Base-by-base conservation (phyloP, 768 basidiomycete species). In the Tricholoma furcatifolium region DNA sequence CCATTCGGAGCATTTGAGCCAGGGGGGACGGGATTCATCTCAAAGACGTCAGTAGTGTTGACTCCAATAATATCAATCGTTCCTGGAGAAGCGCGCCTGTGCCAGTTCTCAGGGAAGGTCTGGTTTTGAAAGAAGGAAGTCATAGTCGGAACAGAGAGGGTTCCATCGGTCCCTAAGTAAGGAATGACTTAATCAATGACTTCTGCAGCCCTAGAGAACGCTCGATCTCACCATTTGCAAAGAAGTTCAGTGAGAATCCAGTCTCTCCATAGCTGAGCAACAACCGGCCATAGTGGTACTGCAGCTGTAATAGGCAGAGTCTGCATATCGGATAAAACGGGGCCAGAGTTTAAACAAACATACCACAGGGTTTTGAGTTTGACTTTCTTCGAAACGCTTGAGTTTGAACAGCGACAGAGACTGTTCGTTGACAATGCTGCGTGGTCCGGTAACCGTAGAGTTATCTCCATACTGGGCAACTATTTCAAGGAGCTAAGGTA, bases 101-200 rank as follows among this genome's bases (percentile, higher is more conserved):
- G 23, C 50, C 53, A 58, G 24, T 54, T 48, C 14, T 39, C 40
- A 6, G 57, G 51, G 47, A 55, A 58, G 27, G 38, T 55, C 30
- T 58, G 57, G 27, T 58, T 54, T 34, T 54, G 57, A 43, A 58
- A 58, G 11, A 58, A 52, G 1, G 57, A 58, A 10, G 57, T 58
- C 53, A 58, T 45, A 9, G 54, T 52, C 12, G 53, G 47, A 18
- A 49, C 47, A 18, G 49, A 49, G 1, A 58, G 43, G 9, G 40
- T 52, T 17, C 50, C 53, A 43, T 58, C 53, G 18, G 57, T 58
- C 32, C 57, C 57, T 58, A 23, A 9, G 36, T 6, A 2, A 9
- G 36, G 4, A 2, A 1, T 36, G 27, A 7, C 27, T 35, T 31
- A 11, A 15, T 40, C 11, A 44, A 15, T 43, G 31, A 35, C n/a